A percentile compares a stretch with the other conserved stretches of the same genome.
These are phyloP conservation scores for Cystofilobasidium capitatum DNA, from an alignment of 768 basidiomycete species.

Conservation along the genomic window DNA sequence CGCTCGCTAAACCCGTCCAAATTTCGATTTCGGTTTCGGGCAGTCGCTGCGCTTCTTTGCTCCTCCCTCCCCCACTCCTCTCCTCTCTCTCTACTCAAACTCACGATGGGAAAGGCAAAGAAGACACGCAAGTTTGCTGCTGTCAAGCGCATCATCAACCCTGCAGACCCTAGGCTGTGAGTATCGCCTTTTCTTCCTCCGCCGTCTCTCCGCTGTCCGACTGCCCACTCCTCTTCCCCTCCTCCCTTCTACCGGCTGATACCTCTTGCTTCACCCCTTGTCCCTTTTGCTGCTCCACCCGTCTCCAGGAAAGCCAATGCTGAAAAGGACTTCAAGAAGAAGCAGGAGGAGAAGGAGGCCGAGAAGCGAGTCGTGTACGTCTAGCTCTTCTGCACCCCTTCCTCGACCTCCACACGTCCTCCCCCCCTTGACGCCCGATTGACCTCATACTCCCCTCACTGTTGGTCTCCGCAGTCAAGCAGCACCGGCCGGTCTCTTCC, in stretches of 20 bases:
- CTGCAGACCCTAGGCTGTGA: conserved; percentile 83
- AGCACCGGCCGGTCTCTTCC: conserved; percentile 81
- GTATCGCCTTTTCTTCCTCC: conserved; percentile 36
- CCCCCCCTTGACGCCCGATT: neutral
- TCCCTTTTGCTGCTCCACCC: conserved; percentile 17
- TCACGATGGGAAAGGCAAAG: conserved; percentile 62
- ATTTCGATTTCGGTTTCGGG: neutral
- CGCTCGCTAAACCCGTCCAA: neutral
- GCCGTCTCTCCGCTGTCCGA: neutral
- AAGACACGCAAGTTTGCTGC: conserved; percentile 91
- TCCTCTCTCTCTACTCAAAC: neutral
- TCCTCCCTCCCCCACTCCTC: neutral
- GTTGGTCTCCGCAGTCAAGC: conserved; percentile 51
- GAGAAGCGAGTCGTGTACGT: conserved; percentile 26
- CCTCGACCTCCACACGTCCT: neutral
- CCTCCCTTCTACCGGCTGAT: neutral
- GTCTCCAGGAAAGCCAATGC: conserved; percentile 53
- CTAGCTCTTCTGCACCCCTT: neutral
- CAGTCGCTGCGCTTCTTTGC: neutral
- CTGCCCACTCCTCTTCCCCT: neutral
- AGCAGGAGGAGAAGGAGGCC: conserved; percentile 67
- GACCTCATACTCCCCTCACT: conserved; percentile 16
- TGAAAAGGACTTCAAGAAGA: conserved; percentile 46
- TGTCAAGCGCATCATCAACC: conserved; percentile 87
- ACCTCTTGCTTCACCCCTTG: neutral